A percentile compares a stretch with the other conserved stretches of the same genome.
Conservation (phyloP, 2,329 filamentous ascomycete species). For the Penicillium concentricum region DNA sequence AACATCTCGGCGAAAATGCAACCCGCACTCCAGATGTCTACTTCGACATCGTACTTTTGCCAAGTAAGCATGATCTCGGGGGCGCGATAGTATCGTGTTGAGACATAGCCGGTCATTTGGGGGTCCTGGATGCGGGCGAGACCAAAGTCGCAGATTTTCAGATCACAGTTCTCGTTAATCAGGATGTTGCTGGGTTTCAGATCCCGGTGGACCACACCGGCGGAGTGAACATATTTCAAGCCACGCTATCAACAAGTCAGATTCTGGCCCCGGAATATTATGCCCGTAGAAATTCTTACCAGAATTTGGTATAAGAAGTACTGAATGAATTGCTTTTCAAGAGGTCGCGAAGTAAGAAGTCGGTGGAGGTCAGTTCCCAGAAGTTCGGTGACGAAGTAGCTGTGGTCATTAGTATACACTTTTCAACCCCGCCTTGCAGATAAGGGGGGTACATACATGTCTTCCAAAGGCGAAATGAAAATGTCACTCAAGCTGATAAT, state of each 20-base stretch:
- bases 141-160: slow-evolving; percentile 99
- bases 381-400: slow-evolving; percentile 97
- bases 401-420: slow-evolving; percentile 39
- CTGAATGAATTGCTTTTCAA: slow-evolving; percentile 99
- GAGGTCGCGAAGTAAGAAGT: slow-evolving; percentile 86
- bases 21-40: slow-evolving; percentile 98
- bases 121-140: slow-evolving; percentile 96
- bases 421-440: not conserved
- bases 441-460: slow-evolving; percentile 68
- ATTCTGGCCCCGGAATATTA: not conserved
- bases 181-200: slow-evolving; percentile 98
- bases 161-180: slow-evolving; percentile 98
- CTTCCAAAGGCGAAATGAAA: slow-evolving; percentile 97
- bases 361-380: slow-evolving; percentile 95
- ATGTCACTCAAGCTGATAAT: slow-evolving; percentile 99
- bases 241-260: slow-evolving; percentile 65
- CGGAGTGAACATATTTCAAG: slow-evolving; percentile 98
- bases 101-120: slow-evolving; percentile 99
- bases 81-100: slow-evolving; percentile 96
- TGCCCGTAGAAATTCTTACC: slow-evolving; percentile 54
- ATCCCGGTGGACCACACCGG: slow-evolving; percentile 95
- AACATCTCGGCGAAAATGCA: slow-evolving; percentile 99
- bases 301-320: slow-evolving; percentile 99
- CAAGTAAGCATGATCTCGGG: slow-evolving; percentile 99
- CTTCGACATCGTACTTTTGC: slow-evolving; percentile 99